Evolutionary conservation across 148 eudicot genomes (phyloP).

Genomic region (Limonium bicolor): DNA sequence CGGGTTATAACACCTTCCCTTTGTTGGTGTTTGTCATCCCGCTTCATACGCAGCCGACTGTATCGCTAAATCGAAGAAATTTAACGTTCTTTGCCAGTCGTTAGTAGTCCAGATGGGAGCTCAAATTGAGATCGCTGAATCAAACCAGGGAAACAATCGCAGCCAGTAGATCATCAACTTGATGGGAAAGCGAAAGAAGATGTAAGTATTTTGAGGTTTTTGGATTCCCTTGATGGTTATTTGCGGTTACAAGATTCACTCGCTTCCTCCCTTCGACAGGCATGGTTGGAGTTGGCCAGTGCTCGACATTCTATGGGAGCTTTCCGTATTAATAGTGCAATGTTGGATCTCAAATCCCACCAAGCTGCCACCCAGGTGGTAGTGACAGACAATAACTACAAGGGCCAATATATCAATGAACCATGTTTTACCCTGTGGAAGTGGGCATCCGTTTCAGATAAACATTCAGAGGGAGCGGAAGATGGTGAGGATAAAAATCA

Average conservation of each 20-base stretch:
- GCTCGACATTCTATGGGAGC: conserved; percentile 90
- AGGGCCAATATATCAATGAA: conserved; percentile 16
- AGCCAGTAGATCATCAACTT: too few species aligned
- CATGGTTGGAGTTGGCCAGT: conserved; percentile 67
- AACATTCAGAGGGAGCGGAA: conserved; percentile 16
- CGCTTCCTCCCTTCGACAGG: conserved; percentile 75
- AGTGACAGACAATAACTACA: too few species aligned
- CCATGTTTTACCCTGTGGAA: conserved; percentile 49
- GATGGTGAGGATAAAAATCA: conserved; percentile 19
- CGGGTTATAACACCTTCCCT: too few species aligned
- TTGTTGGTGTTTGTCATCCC: too few species aligned
- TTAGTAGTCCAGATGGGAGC: too few species aligned
- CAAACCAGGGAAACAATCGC: too few species aligned
- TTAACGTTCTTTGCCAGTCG: too few species aligned
- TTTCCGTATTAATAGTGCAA: conserved; percentile 50
- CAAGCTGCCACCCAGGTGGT: conserved; percentile 51
- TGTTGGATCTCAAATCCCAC: conserved; percentile 66
- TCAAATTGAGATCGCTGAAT: too few species aligned
- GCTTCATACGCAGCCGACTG: too few species aligned
- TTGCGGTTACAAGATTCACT: conserved; percentile 39
- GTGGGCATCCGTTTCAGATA: conserved; percentile 35
- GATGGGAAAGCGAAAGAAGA: too few species aligned
- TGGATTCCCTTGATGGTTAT: conserved; percentile 66
- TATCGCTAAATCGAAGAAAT: too few species aligned
- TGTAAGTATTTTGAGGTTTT: conserved; percentile 30